Base-by-base conservation (phyloP, 2,329 filamentous ascomycete species). In the Curvularia lunata region DNA sequence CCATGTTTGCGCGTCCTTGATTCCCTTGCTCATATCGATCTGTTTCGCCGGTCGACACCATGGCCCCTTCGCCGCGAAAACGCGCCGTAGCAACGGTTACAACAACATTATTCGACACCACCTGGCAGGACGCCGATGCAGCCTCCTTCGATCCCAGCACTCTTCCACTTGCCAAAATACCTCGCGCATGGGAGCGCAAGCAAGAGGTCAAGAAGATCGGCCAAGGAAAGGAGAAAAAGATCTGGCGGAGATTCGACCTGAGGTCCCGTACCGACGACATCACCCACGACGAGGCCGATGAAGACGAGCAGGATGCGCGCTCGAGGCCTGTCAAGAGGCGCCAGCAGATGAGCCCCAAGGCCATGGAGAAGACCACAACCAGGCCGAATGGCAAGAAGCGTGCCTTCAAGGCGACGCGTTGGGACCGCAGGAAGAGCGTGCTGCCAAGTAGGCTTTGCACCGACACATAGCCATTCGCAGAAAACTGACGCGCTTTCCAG, bases 111-210 rank as follows among this genome's bases (percentile, higher is more conserved):
- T 79, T 77, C 69, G 54, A 72, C 45, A 68, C 70, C 51, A 68
- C 71, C 65, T 82, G 80, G 80, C 63, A 77, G 64, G 69, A 77
- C 52, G 65, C 73, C 62, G 79, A 82, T 66, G 67, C 76, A 23
- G 69, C 77, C 27, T 72, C 74, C 56, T 74, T 82, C 56, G 72
- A 76, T 40, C 79, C 80, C 9, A 68, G 61, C 40, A 70, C 78
- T 30, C 68, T 83, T 4, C 73, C 78, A 16, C 62, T 81, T 27
- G 65, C 76, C 13, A 79, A 77, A 48, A 72, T 78, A 4, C 79
- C 77, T 18, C 79, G 81, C 46, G 81, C 74, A 46, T 84, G 81
- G 81, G 82, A 84, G 54, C 77, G 82, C 48, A 77, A 75, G 54
- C 78, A 80, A 6, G 70, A 79, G 56, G 76, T 75, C 12, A 79